A percentile compares a stretch with the other conserved stretches of the same genome.
These are phyloP conservation scores for Colletotrichum gloeosporioides DNA, from an alignment of 2,329 filamentous ascomycete species.

Conservation along the genomic window DNA sequence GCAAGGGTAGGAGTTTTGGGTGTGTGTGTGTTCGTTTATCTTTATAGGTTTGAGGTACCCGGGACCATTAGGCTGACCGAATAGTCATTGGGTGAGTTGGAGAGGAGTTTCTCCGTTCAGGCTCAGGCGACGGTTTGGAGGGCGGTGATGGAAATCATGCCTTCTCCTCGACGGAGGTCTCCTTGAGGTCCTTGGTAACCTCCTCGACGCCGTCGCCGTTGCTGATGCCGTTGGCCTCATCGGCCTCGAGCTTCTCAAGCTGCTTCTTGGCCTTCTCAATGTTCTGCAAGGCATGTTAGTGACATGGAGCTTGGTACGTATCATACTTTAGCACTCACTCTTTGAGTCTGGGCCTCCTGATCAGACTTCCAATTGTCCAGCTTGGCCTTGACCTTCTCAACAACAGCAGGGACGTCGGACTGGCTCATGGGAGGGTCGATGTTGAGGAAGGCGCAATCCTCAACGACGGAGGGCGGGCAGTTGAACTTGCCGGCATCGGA, in stretches of 20 bases:
- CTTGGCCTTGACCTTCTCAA: conserved; percentile 94
- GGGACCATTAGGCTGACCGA: not conserved
- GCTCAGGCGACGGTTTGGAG: conserved; percentile 8
- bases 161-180: conserved; percentile 58
- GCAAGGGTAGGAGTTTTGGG: not conserved
- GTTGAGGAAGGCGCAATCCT: conserved; percentile 84
- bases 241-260: conserved; percentile 84
- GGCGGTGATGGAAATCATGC: conserved; percentile 34
- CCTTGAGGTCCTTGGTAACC: conserved; percentile 56
- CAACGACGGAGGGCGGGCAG: conserved; percentile 88
- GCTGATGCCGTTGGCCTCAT: conserved; percentile 56
- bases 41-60: not conserved
- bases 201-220: conserved; percentile 61
- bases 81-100: not conserved
- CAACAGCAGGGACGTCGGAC: conserved; percentile 76
- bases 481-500: conserved; percentile 65
- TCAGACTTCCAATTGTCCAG: conserved; percentile 89
- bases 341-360: conserved; percentile 87
- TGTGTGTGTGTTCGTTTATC: not conserved
- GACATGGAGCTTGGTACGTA: not conserved
- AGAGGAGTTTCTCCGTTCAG: not conserved
- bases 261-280: conserved; percentile 96
- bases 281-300: conserved; percentile 68
- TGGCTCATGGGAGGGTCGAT: conserved; percentile 89
- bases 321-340: conserved; percentile 63